These are phyloP conservation scores for Carpinus fangiana DNA, from an alignment of 306 rosid species.

Conservation along the genomic window DNA sequence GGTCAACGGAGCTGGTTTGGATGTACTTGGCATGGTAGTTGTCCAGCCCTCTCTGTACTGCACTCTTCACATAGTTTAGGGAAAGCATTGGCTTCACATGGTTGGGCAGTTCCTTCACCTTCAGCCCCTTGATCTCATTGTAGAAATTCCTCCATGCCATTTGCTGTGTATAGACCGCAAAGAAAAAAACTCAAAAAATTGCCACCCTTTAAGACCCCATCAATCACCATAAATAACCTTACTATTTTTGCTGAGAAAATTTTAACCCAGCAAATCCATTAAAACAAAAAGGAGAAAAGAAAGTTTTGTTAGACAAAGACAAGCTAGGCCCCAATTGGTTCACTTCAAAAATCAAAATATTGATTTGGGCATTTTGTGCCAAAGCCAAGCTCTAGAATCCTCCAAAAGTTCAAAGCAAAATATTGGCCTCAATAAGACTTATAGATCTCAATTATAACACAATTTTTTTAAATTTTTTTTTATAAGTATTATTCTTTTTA, in stretches of 20 bases:
- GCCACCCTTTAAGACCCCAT: not conserved
- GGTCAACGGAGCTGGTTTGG: conserved; percentile 57
- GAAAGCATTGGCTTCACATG: conserved; percentile 68
- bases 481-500: no score
- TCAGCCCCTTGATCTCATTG: conserved; percentile 71
- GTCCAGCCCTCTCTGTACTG: conserved; percentile 52
- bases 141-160: conserved; percentile 73
- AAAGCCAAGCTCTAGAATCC: not conserved
- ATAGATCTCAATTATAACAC: not conserved
- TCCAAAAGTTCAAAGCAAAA: not conserved
- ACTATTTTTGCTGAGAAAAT: not conserved
- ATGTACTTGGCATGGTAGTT: conserved; percentile 76
- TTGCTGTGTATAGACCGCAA: not conserved
- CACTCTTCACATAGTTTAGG: conserved; percentile 42
- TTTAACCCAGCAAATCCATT: not conserved
- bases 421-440: not conserved
- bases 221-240: not conserved
- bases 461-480: no score
- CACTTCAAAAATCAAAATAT: not conserved
- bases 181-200: not conserved
- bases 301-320: not conserved
- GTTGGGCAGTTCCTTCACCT: conserved; percentile 57
- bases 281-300: not conserved
- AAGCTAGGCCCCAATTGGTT: not conserved
- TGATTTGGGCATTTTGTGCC: not conserved